Base-by-base conservation (phyloP, 2,329 filamentous ascomycete species). In the Stemphylium vesicarium region DNA sequence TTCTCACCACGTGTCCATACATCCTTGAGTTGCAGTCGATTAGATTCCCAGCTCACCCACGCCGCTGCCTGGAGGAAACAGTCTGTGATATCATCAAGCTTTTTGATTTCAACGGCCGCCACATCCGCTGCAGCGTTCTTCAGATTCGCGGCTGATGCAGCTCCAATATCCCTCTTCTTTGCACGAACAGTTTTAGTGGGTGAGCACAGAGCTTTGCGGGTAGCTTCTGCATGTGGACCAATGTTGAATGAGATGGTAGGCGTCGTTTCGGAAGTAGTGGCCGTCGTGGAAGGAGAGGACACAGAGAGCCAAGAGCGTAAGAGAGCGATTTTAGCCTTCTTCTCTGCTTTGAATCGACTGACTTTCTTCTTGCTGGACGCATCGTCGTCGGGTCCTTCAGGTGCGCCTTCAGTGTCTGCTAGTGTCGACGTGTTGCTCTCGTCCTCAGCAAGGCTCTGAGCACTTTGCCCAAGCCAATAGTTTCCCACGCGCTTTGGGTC, bases 51-150 rank as follows among this genome's bases (percentile, higher is more conserved):
- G 56, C 86, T 81, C 33, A 91, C 74, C 86, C 89, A 94, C 2
- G 90, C 87, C 54, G 91, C 80, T 2, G 87, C 91, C 73, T 96
- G 91, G 49, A 95, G 72, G 22, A 95, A 77, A 70, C 88, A 90
- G 77, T 96, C 91, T 0, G 91, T 89, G 44, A 96, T 76, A 77
- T 96, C 91, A 73, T 96, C 91, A 48, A 94, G 74, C 74, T 95
- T 95, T 55, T 57, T 70, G 42, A 62, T 59, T 20, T 68, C 59
- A 6, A 37, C 8, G 1, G 45, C 56, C 3, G 48, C 29, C 13
- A 50, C 37, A 41, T 29, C 50, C 18, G 20, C n/a, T 5, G 29
- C 26, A 1, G 20, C 38, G 8, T n/a, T 38, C 22, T 47, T 33
- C 11, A 36, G 24, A 10, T 6, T 15, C 1, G 36, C 18, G 3